Base-by-base conservation (phyloP, 2,329 filamentous ascomycete genomes). In the Fonsecaea erecta region DNA sequence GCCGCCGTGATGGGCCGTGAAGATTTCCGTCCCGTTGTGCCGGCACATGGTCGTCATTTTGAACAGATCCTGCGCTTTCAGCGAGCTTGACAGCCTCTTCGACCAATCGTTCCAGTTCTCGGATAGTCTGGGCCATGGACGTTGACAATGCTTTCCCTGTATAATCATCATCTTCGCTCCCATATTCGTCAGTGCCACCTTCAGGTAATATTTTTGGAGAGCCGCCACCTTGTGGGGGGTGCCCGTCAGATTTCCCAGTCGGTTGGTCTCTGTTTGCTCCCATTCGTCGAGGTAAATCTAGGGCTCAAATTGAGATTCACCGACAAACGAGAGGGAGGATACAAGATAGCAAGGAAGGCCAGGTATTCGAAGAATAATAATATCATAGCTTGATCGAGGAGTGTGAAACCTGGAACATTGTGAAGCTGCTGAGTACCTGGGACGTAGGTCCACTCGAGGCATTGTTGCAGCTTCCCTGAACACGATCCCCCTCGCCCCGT, bases 51-150 rank as follows among this genome's bases (percentile, higher is more conserved):
- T 11, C 24, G 16, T 63, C n/a, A 26, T 62, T n/a, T 9, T 63
- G 51, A 5, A 37, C 8, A 8, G 48, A 34, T 12, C 54, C 59
- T 1, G 54, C 54, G 14, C 32, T 48, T 52, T 74, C 71, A 37
- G 77, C 77, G 66, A 80, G 74, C 24, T 69, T 57, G 2, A 79
- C 66, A 18, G 77, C 77, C 68, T 78, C 76, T 32, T 73, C 74
- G 21, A 78, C 70, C 12, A 78, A 71, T 43, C 66, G 64, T 64
- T 77, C 76, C 26, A 78, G 70, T 60, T 76, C 73, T 26, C 73
- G 73, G 52, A 78, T 77, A 12, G 76, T 76, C 40, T 69, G 74
- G 12, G 74, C 68, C 60, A 79, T 76, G 4, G 69, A 73, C 24
- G 67, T 52, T 34, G 66, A 63, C 24, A 64, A 55, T n/a, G 55